phyloP scores from a whole-genome alignment of 352 stramenopile species.

The Lagenidium sp. region DNA sequence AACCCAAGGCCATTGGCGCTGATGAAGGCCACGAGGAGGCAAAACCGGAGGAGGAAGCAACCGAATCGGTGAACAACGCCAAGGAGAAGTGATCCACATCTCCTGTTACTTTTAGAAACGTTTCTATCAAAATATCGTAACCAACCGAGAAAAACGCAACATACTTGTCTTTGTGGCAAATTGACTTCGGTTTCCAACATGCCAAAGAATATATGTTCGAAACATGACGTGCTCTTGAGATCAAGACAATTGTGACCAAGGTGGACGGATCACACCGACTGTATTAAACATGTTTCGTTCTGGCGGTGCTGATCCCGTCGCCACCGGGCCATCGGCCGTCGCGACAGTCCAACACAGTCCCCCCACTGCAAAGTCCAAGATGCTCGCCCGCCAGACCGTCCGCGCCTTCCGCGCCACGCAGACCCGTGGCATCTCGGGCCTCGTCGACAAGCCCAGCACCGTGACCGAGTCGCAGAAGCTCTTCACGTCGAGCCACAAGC shows the following conservation, averaged over 20 bases:
- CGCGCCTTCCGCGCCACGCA: constrained; percentile 21
- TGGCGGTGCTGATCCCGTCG: not conserved
- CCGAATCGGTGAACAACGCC: too few relatives aligned
- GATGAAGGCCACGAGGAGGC: too few relatives aligned
- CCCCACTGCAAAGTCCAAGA: constrained; percentile 9
- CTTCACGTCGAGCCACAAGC: constrained; percentile 44
- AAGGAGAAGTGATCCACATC: too few relatives aligned
- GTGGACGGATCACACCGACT: too few relatives aligned
- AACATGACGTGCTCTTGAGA: too few relatives aligned
- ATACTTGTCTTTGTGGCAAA: too few relatives aligned
- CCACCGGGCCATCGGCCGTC: not conserved
- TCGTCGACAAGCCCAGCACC: constrained; percentile 66
- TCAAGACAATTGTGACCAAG: too few relatives aligned
- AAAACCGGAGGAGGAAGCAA: too few relatives aligned
- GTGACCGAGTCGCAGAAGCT: constrained; percentile 54
- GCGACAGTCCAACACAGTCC: not conserved
- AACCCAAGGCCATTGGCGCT: too few relatives aligned
- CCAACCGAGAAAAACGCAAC: constrained; percentile 7
- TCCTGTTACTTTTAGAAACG: constrained; percentile 8
- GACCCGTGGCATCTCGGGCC: constrained; percentile 35
- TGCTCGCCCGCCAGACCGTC: constrained; percentile 49
- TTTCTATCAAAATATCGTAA: too few relatives aligned
- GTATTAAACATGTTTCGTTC: too few relatives aligned
- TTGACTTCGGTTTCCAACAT: constrained; percentile 15
- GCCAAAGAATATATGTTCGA: not conserved